Base-by-base conservation (phyloP, 75 land plant genomes). In the Adiantum capillusveneris region DNA sequence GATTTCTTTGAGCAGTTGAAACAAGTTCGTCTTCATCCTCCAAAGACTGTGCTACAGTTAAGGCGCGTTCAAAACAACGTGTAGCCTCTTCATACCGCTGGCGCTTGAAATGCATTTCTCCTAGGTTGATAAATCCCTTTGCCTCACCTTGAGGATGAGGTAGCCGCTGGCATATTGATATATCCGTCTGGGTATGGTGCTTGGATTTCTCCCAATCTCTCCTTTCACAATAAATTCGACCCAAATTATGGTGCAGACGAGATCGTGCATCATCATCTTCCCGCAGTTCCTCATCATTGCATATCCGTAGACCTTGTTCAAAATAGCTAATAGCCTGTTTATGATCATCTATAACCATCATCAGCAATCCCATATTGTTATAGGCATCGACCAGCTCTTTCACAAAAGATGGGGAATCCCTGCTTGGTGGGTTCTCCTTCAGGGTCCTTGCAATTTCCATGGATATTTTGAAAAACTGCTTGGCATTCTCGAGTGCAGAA, bases 181-280 rank as follows among this genome's bases (percentile, higher is more conserved):
- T 90, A 56, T 95, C 99, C 48, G 53, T 81, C 49, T 77, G 63
- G 44, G 79, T 81, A 53, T 95, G 99, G 21, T 79, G 54, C 46
- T 64, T 72, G 29, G 97, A 84, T 58, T 75, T 70, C 19, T 69
- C 68, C 86, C 92, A 95, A 42, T 63, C 71, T 21, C 84, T 81
- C 37, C 73, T 45, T 57, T 90, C 93, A 44, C 60, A 64, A 50
- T 87, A 91, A 18, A 95, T 65, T 63, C 67, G 65, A 48, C 99
- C 99, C 25, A 95, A 79, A 62, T 87, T 95, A 56, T 95, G 88
- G 70, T 95, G 97, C 29, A 95, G 76, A 75, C 99, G 80, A 25
- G 83, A 79, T 14, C 99, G 79, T 0, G 62, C 82, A 51, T 84
- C 97, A 72, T 95, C 89, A 72, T 80, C 50, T 43, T 86, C 66